Percentiles rank a stretch among this genome's conserved stretches.
Evolutionary conservation across 352 stramenopile genomes (phyloP).

Genomic region (Globisporangium camurandrum): DNA sequence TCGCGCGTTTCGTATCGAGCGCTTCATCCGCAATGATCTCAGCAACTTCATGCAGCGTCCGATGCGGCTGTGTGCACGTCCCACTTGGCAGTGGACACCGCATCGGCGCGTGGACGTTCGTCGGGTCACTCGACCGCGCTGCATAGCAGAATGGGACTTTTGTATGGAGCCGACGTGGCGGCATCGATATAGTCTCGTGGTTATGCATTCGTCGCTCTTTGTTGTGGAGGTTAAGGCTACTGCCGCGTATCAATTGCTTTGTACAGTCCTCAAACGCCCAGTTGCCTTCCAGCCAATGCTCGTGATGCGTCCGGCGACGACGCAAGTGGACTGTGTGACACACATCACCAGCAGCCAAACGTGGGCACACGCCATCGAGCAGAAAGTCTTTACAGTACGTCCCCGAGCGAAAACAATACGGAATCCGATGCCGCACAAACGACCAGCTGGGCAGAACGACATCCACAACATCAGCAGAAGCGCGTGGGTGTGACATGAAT

Average conservation of each 20-base stretch:
- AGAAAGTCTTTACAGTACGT: constrained; percentile 51
- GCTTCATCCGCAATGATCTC: constrained; percentile 40
- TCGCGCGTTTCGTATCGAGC: constrained; percentile 12
- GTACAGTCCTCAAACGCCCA: constrained; percentile 43
- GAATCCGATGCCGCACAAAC: constrained; percentile 31
- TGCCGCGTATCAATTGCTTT: too few species aligned
- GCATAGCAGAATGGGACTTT: constrained; percentile 37
- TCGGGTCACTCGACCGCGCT: constrained; percentile 7
- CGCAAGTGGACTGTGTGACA: constrained; percentile 43
- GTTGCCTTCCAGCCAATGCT: constrained; percentile 4
- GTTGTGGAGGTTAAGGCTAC: too few species aligned
- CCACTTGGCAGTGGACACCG: constrained; percentile 28
- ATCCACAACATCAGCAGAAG: neutral
- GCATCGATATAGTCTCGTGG: too few species aligned
- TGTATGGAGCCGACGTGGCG: constrained; percentile 11
- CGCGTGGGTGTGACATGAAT: constrained; percentile 1
- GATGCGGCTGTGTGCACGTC: constrained; percentile 32
- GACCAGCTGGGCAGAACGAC: constrained; percentile 34
- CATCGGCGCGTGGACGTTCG: constrained; percentile 14
- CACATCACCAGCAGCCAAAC: constrained; percentile 15
- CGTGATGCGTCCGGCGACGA: constrained; percentile 2
- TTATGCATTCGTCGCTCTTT: too few species aligned
- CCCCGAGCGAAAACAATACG: constrained; percentile 51
- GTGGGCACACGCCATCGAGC: constrained; percentile 30
- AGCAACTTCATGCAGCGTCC: constrained; percentile 41